phyloP scores from a whole-genome alignment of 176 grass and related monocot species.

The Eremochloa ophiuroides region DNA sequence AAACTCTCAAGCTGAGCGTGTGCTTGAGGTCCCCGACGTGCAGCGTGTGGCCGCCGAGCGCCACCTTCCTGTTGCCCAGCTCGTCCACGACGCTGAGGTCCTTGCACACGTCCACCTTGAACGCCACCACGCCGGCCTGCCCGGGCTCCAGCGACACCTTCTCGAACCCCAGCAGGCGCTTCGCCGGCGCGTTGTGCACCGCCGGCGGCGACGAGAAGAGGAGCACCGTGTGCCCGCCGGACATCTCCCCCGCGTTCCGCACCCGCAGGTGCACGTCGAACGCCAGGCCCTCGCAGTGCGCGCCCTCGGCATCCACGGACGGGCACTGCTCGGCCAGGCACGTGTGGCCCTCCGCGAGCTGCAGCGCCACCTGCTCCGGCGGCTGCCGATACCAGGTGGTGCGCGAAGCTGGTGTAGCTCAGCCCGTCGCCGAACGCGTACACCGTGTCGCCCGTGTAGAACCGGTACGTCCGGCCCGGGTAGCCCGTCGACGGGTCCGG shows the following conservation, averaged over 20 bases:
- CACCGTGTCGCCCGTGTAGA: conserved; percentile 78
- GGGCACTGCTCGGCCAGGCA: conserved; percentile 53
- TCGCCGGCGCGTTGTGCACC: conserved; percentile 71
- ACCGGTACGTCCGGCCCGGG: conserved; percentile 88
- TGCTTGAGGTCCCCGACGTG: conserved; percentile 82
- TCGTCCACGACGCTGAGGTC: conserved; percentile 91
- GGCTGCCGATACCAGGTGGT: conserved; percentile 60
- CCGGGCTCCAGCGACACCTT: conserved; percentile 58
- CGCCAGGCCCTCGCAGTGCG: conserved; percentile 44
- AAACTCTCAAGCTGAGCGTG: conserved; percentile 52
- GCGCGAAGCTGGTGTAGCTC: conserved; percentile 72
- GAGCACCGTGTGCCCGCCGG: conserved; percentile 70
- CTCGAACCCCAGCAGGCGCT: conserved; percentile 83
- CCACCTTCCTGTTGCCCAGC: conserved; percentile 66
- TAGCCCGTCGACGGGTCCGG: conserved; percentile 51
- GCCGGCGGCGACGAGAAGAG: conserved; percentile 79
- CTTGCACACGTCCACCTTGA: conserved; percentile 85
- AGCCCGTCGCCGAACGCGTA: conserved; percentile 87
- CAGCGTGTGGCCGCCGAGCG: conserved; percentile 67
- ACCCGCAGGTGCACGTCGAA: conserved; percentile 64
- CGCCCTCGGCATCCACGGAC: conserved; percentile 52
- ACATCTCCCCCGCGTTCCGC: conserved; percentile 40
- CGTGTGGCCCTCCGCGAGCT: conserved; percentile 59
- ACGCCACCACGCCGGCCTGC: conserved; percentile 45
- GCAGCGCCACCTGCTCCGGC: conserved; percentile 51